Percentiles rank a stretch among this genome's conserved stretches.
phyloP scores from a whole-genome alignment of 2,329 filamentous ascomycete species.

The Hypoxylon sp. region DNA sequence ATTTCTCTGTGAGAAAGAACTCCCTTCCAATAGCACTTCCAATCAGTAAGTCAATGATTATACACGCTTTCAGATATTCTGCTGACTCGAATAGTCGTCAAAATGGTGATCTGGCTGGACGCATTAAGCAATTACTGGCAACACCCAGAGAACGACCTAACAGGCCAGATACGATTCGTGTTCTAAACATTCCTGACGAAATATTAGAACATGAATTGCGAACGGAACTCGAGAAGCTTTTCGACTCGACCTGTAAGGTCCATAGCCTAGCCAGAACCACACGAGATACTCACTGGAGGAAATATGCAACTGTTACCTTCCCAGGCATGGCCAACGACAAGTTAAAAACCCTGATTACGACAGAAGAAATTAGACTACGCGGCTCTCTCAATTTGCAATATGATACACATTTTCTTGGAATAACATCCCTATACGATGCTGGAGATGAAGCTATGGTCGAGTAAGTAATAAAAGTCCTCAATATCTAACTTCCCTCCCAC shows the following conservation, averaged over 20 bases:
- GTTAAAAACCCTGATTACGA: not conserved
- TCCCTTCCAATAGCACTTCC: not conserved
- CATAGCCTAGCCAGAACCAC: constrained; percentile 15
- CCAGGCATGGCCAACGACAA: not conserved
- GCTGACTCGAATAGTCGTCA: not conserved
- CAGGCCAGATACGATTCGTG: constrained; percentile 10
- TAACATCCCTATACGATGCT: constrained; percentile 14
- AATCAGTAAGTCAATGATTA: not conserved
- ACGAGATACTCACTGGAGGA: constrained; percentile 6
- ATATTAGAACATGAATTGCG: not conserved
- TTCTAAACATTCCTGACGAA: constrained; percentile 8
- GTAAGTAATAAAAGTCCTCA: not conserved
- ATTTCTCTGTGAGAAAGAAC: not conserved
- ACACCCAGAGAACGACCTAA: not conserved
- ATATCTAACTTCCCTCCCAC: not conserved
- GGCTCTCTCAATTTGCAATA: constrained; percentile 6
- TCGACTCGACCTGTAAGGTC: constrained; percentile 5
- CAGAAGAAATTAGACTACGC: not conserved
- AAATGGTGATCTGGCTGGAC: constrained; percentile 1
- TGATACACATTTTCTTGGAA: constrained; percentile 9
- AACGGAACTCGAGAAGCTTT: constrained; percentile 5
- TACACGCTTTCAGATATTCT: not conserved
- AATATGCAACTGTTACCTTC: constrained; percentile 15
- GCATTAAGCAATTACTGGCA: not conserved
- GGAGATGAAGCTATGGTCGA: constrained; percentile 9